phyloP scores from a whole-genome alignment of 1,284 basidiomycete genomes.

The Puccinia triticina region DNA sequence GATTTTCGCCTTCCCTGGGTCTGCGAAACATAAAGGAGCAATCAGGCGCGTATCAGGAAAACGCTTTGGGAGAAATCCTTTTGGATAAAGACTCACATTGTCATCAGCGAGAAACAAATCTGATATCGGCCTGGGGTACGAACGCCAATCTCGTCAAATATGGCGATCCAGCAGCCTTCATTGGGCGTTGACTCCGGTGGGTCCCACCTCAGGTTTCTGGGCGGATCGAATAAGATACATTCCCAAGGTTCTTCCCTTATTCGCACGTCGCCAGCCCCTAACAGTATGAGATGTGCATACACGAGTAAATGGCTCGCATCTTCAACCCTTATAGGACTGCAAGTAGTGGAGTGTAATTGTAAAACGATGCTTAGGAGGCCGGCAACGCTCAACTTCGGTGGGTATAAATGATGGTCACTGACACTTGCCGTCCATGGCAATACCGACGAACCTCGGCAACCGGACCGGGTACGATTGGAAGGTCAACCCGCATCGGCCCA shows the following conservation, averaged over 20 bases:
- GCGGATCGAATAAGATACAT: not conserved
- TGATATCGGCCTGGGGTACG: not conserved
- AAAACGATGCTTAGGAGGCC: no score
- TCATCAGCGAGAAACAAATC: not conserved
- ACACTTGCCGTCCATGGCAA: not conserved
- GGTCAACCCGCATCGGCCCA: not conserved
- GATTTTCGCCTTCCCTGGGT: no score
- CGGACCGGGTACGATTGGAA: not conserved
- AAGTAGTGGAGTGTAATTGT: not conserved
- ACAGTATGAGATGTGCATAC: not conserved
- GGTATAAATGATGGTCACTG: not conserved
- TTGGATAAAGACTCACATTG: not conserved
- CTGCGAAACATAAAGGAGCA: not conserved
- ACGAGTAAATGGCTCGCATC: not conserved
- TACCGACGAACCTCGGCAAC: not conserved
- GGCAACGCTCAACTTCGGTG: not conserved
- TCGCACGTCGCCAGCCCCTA: not conserved
- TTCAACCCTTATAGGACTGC: not conserved
- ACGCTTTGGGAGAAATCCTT: not conserved
- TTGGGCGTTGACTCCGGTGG: not conserved
- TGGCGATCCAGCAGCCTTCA: not conserved
- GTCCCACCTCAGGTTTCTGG: not conserved
- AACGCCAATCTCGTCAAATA: not conserved
- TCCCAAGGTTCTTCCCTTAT: not conserved
- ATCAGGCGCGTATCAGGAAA: not conserved